Base-by-base conservation (phyloP, 352 stramenopile species). In the Plasmopara halstedii region DNA sequence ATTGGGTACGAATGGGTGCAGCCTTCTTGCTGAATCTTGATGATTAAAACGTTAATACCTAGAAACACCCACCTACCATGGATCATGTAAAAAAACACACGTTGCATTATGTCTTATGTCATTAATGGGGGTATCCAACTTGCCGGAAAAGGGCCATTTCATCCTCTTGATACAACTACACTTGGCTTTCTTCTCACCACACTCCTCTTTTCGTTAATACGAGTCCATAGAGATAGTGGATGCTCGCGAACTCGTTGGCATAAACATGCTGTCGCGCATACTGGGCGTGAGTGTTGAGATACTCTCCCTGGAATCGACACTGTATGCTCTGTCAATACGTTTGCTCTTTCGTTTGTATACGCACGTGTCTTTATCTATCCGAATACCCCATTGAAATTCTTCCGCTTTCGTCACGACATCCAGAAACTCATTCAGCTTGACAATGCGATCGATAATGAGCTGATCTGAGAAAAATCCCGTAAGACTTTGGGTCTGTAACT, bases 1-100 rank as follows among this genome's bases (percentile, higher is more conserved):
- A 89, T 48, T 97, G 91, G 92, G 84, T 97, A 46, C 76, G 95
- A 53, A 93, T 93, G 54, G 91, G 90, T 40, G 74, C 95, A 2
- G 92, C 91, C 2, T 93, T 94, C 56, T 64, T 98, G 53, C 85
- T 94, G 48, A 97, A 97, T 54, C 74, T 97, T 31, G 92, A 95
- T 50, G 69, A 66, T 25, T 88, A 70, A 37, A 33, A 42, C 6
- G 7, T 35, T 18, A 39, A 39, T 23, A 14, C 8, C n/a, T 2
- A 8, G 21, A 23, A 39, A 23, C 15, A 20, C 15, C 34, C 34
- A 35, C 31, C 9, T 56, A 56, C 48, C 22, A 36, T 33, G 44
- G 26, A 33, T 51, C 36, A 56, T 59, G 50, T 62, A 67, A 67
- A 65, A 64, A 58, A 42, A 44, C 41, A 53, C 59, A 42, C 43